Evolutionary conservation across 23 red algal species (phyloP).

Genomic region (Gracilaria domingensis): DNA sequence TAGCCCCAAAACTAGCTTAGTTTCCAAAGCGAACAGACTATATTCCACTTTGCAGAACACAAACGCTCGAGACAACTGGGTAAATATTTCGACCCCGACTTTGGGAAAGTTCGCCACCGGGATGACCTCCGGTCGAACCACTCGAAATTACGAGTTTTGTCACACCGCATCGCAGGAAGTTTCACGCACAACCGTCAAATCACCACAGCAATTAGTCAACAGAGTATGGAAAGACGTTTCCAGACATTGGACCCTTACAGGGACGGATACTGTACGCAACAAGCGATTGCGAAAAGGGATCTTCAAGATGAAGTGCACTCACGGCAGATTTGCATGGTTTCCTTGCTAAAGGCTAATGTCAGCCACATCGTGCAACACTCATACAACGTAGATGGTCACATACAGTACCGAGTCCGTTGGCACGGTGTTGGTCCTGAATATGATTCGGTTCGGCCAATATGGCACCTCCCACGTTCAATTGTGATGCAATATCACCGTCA

Average conservation of each 20-base stretch:
- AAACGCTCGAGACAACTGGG: neutral
- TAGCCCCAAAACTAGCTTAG: no score
- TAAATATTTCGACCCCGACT: neutral
- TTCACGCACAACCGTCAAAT: no score
- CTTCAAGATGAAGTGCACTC: no score
- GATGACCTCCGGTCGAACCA: neutral
- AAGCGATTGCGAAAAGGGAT: neutral
- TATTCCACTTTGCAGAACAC: no score
- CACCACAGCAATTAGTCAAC: neutral
- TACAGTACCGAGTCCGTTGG: no score
- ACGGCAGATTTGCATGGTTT: neutral
- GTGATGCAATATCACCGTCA: constrained; percentile 1
- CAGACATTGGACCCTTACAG: neutral
- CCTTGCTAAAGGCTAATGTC: neutral
- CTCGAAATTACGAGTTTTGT: neutral
- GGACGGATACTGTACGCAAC: neutral
- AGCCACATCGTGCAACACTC: neutral
- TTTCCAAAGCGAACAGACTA: no score
- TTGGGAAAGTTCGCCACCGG: no score
- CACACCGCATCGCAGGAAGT: neutral
- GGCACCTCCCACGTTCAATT: no score
- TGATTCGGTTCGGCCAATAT: no score
- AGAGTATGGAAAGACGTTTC: neutral
- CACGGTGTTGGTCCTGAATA: no score
- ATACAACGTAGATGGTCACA: neutral